Evolutionary conservation across 805 yeast species (phyloP), one percentile per base, ranked within the genome.

Genomic region (Barnettozyma botsteinii): DNA sequence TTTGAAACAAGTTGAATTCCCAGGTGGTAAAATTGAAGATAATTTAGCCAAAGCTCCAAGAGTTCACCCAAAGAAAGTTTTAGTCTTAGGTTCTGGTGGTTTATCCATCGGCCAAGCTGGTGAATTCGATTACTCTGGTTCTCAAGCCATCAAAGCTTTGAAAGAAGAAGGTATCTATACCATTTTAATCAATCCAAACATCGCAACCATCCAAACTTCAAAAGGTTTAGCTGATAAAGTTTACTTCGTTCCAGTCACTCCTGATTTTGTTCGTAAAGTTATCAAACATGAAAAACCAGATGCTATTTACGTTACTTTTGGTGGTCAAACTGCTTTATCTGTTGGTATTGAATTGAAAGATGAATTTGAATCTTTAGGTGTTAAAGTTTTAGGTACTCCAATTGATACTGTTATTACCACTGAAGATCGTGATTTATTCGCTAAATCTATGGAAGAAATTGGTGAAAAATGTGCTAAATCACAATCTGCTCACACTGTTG

Each of bases 61-160:
- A 55, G 84, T 79, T 30, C 72, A 82, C 42, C 95, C 82, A 54
- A 87, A 88, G 75, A 93, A 93, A 69, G 96, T 87, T 37, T 77
- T 88, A 55, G 89, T 88, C 45, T 76, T 93, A 57, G 98, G 98
- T 57, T 89, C 97, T 38, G 98, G 98, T 72, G 98, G 98, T 62
- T 73, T 93, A 56, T 85, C 96, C 41, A 93, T 93, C 61, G 98
- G 98, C 51, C 98, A 93, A 72, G 98, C 98, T 49, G 98, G 98
- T 66, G 98, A 93, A 69, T 93, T 93, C 59, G 98, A 93, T 65
- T 93, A 93, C 69, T 88, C 97, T 33, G 98, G 98, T 59, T 87
- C 96, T 41, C 98, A 93, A 69, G 98, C 98, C 44, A 93, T 93
- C 67, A 93, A 93, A 68, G 98, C 98, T 34, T 74, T 93, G 67